Evolutionary conservation across 2,329 filamentous ascomycete genomes (phyloP), one percentile per base, ranked within the genome.

Genomic region (Phyllosticta citriasiana): DNA sequence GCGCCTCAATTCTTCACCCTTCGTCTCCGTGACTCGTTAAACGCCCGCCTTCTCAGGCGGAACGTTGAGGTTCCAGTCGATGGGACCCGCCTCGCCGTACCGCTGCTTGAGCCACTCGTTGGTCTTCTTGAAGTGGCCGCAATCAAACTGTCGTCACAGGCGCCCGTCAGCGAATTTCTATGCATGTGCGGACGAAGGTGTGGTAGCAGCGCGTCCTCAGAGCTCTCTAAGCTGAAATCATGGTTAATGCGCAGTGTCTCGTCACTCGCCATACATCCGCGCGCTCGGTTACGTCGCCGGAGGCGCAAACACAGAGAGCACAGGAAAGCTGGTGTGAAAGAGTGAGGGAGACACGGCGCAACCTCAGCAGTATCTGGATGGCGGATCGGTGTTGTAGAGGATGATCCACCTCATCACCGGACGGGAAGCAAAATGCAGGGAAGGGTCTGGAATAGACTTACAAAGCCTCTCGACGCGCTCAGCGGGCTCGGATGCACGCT

Each of bases 401-500:
- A 27, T n/a, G 30, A 50, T 33, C 8, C 19, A 14, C 19, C 26
- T 63, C 51, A 62, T 59, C 55, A 56, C 35, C 12, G 50, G 26
- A 51, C 35, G 52, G 57, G 57, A 9, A 19, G 14, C 57, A 40
- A 14, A 53, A n/a, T 22, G 47, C 22, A 40, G 22, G 53, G 24
- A 33, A 30, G 27, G 27, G 27, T 4, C 9, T 2, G 6, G 26
- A 16, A 16, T 30, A 50, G 16, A 79, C 82, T 78, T 73, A 85
- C 82, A 74, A 91, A 99, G 0, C 94, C 94, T 59, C 84, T 82
- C 14, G 80, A 76, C 3, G 93, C 94, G 75, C 90, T 95, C 66
- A 97, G 74, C n/a, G 94, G 94, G 73, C 91, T 96, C 0, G 94
- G 94, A 76, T 99, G 94, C 57, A 92, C 91, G 68, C 86, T 88